Percentiles rank a stretch among this genome's conserved stretches.
phyloP scores from a whole-genome alignment of 1,284 basidiomycete species.

The Microbotryum saponariae region DNA sequence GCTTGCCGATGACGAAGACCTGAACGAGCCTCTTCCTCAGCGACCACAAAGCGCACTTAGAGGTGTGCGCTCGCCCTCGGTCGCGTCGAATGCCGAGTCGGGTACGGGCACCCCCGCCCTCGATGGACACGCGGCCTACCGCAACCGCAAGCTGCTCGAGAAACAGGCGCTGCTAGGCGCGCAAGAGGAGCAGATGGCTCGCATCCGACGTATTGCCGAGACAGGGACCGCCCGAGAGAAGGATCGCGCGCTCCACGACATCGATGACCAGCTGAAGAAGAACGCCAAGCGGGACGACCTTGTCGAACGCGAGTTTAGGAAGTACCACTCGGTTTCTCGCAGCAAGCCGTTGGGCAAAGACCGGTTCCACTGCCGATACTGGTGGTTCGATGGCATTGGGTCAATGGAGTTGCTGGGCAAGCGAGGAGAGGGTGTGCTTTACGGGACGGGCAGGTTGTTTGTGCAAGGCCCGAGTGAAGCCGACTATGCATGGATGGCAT shows the following conservation, averaged over 20 bases:
- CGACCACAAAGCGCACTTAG: constrained; percentile 5
- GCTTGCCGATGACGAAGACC: constrained; percentile 32
- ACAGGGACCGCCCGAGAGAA: constrained; percentile 37
- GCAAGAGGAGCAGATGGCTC: constrained; percentile 36
- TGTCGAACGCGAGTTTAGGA: constrained; percentile 88
- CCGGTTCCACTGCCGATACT: constrained; percentile 86
- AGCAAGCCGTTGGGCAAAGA: constrained; percentile 83
- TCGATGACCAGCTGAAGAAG: constrained; percentile 16
- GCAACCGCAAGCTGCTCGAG: constrained; percentile 16
- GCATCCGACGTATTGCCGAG: constrained; percentile 25
- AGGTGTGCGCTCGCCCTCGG: neutral
- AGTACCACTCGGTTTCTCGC: constrained; percentile 70
- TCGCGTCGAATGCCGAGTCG: constrained; percentile 19
- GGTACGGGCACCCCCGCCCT: constrained; percentile 14
- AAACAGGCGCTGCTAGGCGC: constrained; percentile 57
- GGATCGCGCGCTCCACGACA: constrained; percentile 48
- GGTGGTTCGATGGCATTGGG: constrained; percentile 98
- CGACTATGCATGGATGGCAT: constrained; percentile 48
- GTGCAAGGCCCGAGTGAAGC: constrained; percentile 52
- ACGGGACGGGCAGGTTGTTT: constrained; percentile 81
- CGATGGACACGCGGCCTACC: constrained; percentile 13
- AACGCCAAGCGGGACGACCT: constrained; percentile 52
- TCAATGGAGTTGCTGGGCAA: constrained; percentile 62
- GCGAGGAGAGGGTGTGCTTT: constrained; percentile 52
- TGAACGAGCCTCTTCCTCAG: constrained; percentile 23